These are phyloP conservation scores for Ceratobasidium sp. DNA, from an alignment of 1,284 basidiomycete genomes.

Conservation along the genomic window DNA sequence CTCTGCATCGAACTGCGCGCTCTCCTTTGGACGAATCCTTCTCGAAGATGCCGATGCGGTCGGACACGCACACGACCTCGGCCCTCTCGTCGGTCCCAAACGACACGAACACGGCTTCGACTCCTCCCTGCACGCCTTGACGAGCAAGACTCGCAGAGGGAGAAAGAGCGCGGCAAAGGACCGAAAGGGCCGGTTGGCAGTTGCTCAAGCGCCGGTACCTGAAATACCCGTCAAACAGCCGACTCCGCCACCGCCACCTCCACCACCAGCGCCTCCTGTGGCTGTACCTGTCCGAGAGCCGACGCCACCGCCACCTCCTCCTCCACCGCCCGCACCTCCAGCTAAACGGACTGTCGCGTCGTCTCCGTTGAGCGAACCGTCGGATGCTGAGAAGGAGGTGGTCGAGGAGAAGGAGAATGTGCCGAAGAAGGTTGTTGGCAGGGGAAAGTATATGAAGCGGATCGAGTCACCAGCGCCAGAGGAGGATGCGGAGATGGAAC, in stretches of 20 bases:
- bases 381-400: conserved; percentile 4
- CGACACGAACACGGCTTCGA: conserved; percentile 38
- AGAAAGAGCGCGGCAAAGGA: conserved; percentile 20
- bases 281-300: conserved; percentile 49
- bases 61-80: conserved; percentile 29
- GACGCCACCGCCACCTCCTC: conserved; percentile 53
- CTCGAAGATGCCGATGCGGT: conserved; percentile 34
- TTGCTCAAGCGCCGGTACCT: conserved; percentile 35
- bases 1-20: conserved; percentile 26
- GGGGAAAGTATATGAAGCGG: conserved; percentile 6
- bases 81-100: conserved; percentile 28
- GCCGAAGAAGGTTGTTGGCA: conserved; percentile 3
- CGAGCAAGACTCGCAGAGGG: conserved; percentile 39
- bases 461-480: conserved; percentile 32
- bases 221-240: conserved; percentile 45
- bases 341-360: conserved; percentile 53
- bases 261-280: conserved; percentile 28
- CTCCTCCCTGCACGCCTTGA: conserved; percentile 24
- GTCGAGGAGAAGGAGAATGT: conserved; percentile 2
- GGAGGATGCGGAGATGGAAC: conserved; percentile 9
- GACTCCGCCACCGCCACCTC: conserved; percentile 39
- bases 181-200: conserved; percentile 49
- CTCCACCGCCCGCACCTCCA: conserved; percentile 52
- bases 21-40: conserved; percentile 39
- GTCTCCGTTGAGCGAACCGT: conserved; percentile 30